Evolutionary conservation across 176 grass and related monocot genomes (phyloP), one percentile per base, ranked within the genome.

Genomic region (Typha latifolia): DNA sequence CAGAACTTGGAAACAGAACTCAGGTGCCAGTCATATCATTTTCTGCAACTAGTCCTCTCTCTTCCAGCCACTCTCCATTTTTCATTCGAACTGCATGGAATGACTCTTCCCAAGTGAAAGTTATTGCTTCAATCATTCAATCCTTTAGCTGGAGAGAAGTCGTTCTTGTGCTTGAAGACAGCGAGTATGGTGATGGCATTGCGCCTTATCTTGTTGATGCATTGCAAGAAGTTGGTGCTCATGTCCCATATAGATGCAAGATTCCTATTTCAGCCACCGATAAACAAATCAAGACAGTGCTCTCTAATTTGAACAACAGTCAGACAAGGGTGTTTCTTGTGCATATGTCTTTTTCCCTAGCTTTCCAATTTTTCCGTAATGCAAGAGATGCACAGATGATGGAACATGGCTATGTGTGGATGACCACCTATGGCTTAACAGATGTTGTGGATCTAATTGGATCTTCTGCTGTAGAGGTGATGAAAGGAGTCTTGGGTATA

Each of bases 1-100:
- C 65, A 3, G 81, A 74, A 67, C 86, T 95, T 43, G 91, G 91
- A 66, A 80, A 80, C 61, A 95, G 75, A 86, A 32, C 81, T 66
- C 69, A 51, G 0, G 91, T 90, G 20, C 86, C 86, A 12, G 59
- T 95, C 62, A 74, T 95, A 78, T 95, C 91, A 13, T 85, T 95
- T 51, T 90, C 78, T 6, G 78, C 81, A 48, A 69, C 67, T 15
- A 79, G 81, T 27, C 66, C 64, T 49, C 62, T 9, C 18, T 75
- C 69, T 0, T 59, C 62, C 18, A 67, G 59, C 32, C 86, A 84
- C 21, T 87, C 49, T 69, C 86, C 86, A 62, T 95, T 77, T 47
- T 95, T 90, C 72, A 87, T 87, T 51, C 73, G 75, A 55, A 84
- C 86, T 0, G 67, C 74, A 66, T 95, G 90, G 90, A 84, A 82